A percentile compares a stretch with the other conserved stretches of the same genome.
phyloP scores from a whole-genome alignment of 768 basidiomycete species.

The Lepiota brunneoincarnata region DNA sequence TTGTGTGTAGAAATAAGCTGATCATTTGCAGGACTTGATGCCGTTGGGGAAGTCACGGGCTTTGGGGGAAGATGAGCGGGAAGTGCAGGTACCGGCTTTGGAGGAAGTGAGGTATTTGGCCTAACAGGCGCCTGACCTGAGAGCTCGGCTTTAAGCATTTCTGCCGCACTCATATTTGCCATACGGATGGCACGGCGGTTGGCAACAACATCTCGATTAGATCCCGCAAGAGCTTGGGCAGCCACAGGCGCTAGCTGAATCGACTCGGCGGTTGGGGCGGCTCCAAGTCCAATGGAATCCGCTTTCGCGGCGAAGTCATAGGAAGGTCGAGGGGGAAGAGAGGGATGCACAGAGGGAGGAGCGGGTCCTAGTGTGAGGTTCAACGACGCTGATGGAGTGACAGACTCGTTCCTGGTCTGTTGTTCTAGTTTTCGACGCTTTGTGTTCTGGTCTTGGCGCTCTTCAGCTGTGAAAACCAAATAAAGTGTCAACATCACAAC shows the following conservation, averaged over 20 bases:
- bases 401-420: conserved; percentile 41
- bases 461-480: conserved; percentile 66
- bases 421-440: conserved; percentile 79
- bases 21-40: background rate
- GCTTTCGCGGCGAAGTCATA: conserved; percentile 74
- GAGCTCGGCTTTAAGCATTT: conserved; percentile 89
- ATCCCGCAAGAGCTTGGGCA: conserved; percentile 73
- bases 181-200: conserved; percentile 89
- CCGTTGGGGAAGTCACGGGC: background rate
- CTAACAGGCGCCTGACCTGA: conserved; percentile 53
- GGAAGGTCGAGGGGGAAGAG: conserved; percentile 61
- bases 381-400: conserved; percentile 41
- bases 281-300: conserved; percentile 76
- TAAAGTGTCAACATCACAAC: conserved; percentile 13
- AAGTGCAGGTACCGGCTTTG: conserved; percentile 28
- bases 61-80: conserved; percentile 11
- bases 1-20: background rate
- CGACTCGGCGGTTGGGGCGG: conserved; percentile 56
- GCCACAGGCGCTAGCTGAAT: conserved; percentile 56
- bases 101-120: conserved; percentile 34
- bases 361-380: conserved; percentile 25
- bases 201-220: conserved; percentile 87
- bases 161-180: conserved; percentile 96
- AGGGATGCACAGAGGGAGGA: conserved; percentile 43
- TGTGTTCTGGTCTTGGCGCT: conserved; percentile 87